These are phyloP conservation scores for Phallus indusiatus DNA, from an alignment of 768 basidiomycete species.

Conservation along the genomic window DNA sequence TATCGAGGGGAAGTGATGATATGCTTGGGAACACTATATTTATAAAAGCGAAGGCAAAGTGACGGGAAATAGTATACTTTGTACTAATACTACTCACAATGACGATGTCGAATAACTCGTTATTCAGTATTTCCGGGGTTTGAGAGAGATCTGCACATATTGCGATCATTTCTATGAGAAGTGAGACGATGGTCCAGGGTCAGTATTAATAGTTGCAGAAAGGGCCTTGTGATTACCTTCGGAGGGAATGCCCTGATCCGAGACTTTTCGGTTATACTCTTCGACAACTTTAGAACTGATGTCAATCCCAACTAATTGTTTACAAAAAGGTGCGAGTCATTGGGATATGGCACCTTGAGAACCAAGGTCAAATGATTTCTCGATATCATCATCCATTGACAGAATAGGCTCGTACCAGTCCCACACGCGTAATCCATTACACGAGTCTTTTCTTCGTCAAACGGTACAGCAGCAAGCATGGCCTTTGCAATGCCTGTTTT, in stretches of 20 bases:
- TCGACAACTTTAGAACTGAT: conserved; percentile 67
- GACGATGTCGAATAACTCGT: conserved; percentile 56
- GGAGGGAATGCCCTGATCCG: conserved; percentile 49
- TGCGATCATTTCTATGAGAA: conserved; percentile 49
- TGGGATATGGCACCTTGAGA: conserved; percentile 53
- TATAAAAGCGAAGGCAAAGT: conserved; percentile 1
- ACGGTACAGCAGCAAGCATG: conserved; percentile 30
- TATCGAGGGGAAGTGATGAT: conserved; percentile 52
- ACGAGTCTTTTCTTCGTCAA: conserved; percentile 45
- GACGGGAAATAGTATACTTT: background rate
- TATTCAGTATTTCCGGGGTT: conserved; percentile 37
- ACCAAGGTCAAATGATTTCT: background rate
- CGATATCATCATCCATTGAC: background rate
- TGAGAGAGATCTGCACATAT: conserved; percentile 43
- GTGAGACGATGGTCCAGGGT: no score
- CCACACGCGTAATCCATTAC: conserved; percentile 74
- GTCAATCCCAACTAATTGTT: conserved; percentile 62
- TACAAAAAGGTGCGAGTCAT: conserved; percentile 49
- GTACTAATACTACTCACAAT: conserved; percentile 52
- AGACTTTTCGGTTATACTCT: conserved; percentile 46
- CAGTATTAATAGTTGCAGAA: background rate
- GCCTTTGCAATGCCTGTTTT: conserved; percentile 14
- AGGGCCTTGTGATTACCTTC: conserved; percentile 22
- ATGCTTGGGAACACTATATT: conserved; percentile 49
- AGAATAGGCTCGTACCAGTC: conserved; percentile 33